A percentile compares a stretch with the other conserved stretches of the same genome.
Evolutionary conservation across 163 green algal species (phyloP).

Genomic region (Chloromonas sp.): DNA sequence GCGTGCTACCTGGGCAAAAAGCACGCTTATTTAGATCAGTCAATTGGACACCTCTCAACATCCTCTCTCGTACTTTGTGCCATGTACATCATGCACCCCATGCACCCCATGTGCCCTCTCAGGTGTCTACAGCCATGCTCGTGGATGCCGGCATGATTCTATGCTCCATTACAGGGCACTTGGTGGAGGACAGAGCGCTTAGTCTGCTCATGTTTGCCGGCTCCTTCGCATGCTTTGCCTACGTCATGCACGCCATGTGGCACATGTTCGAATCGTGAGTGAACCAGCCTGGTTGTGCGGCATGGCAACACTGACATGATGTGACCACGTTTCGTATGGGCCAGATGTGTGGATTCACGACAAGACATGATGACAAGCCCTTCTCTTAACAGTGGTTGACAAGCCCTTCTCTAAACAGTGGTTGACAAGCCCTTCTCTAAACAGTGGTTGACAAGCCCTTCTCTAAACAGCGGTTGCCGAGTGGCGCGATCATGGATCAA

Average conservation of each 20-base stretch:
- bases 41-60: not conserved
- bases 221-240: not conserved
- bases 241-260: not conserved
- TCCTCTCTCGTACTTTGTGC: not conserved
- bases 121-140: not conserved
- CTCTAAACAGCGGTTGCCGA: not conserved
- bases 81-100: not conserved
- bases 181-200: not conserved
- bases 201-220: not conserved
- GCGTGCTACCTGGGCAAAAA: not conserved
- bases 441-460: not conserved
- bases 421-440: not conserved
- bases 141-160: not conserved
- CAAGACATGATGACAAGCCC: too few relatives aligned
- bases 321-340: too few relatives aligned
- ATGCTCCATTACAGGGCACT: not conserved
- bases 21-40: too few relatives aligned
- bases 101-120: not conserved
- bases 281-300: not conserved
- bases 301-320: not conserved
- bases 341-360: too few relatives aligned
- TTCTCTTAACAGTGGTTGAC: too few relatives aligned
- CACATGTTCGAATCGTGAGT: slow-evolving; percentile 1
- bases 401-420: not conserved
- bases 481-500: too few relatives aligned